Evolutionary conservation across 371 early-diverging fungal genomes (phyloP), one percentile per base, ranked within the genome.

Genomic region (Dipsacomyces acuminosporus): DNA sequence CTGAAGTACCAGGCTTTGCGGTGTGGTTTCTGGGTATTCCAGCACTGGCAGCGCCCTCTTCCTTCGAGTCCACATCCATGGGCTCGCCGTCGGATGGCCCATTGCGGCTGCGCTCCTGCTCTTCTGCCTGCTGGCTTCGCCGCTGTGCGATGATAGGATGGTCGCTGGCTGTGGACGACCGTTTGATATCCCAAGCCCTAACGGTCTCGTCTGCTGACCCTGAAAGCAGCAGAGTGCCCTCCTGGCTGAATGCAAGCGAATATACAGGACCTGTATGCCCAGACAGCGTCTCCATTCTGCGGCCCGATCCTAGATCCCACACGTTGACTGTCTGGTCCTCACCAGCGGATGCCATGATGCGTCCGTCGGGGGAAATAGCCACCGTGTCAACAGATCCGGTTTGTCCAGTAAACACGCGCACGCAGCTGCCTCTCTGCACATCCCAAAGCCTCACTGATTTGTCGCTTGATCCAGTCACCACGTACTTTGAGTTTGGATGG

Each of bases 401-500:
- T 70, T 99, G 99, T 5, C 94, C 93, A 15, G 88, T 88, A 67
- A 99, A 93, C 11, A 97, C 83, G 41, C 99, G 82, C 20, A 98
- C 95, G 55, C 95, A 89, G 8, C 81, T 76, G 30, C 98, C 99
- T 47, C 82, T 76, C 62, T 94, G 90, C 36, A 99, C 83, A 73
- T 96, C 96, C 94, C 98, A 98, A 67, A 99, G 76, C 30, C 99
- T 82, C n/a, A 87, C 85, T 18, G 97, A 93, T 48, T 84, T 81
- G 78, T 99, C 99, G 57, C 86, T 83, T 0, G 93, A 93, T 3
- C 98, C 99, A 9, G 97, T 95, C 22, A 93, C 87, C 15, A 99
- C 49, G 71, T 99, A 99, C 58, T 93, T 94, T 34, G 88, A 84
- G 72, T 99, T 99, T 6, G 99, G 99, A 75, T 99, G 99, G 74